These are phyloP conservation scores for Fusarium proliferatum DNA, from an alignment of 2,329 filamentous ascomycete species.

Conservation along the genomic window DNA sequence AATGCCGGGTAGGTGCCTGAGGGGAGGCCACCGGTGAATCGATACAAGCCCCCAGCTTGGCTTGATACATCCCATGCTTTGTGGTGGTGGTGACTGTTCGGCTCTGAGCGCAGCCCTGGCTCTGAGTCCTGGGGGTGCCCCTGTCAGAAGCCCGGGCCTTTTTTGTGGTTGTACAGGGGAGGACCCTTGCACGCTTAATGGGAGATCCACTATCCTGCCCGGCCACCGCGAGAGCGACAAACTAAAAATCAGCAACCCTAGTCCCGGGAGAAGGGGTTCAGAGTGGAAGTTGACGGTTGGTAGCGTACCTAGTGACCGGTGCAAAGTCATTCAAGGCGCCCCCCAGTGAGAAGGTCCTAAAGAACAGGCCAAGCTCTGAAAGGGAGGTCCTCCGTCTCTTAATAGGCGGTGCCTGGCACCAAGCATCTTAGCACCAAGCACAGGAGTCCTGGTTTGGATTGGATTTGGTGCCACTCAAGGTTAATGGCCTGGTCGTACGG, in stretches of 20 bases:
- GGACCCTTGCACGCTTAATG: constrained; percentile 31
- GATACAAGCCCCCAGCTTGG: constrained; percentile 13
- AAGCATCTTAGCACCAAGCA: constrained; percentile 39
- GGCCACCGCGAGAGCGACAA: constrained; percentile 34
- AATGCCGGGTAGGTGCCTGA: constrained; percentile 19
- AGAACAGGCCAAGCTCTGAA: constrained; percentile 35
- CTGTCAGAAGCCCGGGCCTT: constrained; percentile 30
- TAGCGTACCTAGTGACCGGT: constrained; percentile 15
- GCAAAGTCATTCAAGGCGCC: constrained; percentile 22
- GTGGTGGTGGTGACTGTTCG: constrained; percentile 6
- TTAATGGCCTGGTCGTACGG: constrained; percentile 43
- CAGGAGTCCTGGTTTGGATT: constrained; percentile 31
- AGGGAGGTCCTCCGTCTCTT: constrained; percentile 32
- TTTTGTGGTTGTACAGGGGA: constrained; percentile 22
- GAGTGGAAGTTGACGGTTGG: constrained; percentile 16
- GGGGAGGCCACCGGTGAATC: constrained; percentile 9
- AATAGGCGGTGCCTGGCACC: constrained; percentile 31
- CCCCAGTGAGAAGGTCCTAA: background rate
- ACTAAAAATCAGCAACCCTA: constrained; percentile 12
- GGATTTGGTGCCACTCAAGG: constrained; percentile 32
- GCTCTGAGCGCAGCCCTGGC: constrained; percentile 28
- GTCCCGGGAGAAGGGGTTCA: constrained; percentile 31
- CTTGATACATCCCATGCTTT: constrained; percentile 6
- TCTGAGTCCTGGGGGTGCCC: constrained; percentile 14
- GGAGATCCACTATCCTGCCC: constrained; percentile 32